Conservation (phyloP, 352 stramenopile species). For the Phytophthora constricta region DNA sequence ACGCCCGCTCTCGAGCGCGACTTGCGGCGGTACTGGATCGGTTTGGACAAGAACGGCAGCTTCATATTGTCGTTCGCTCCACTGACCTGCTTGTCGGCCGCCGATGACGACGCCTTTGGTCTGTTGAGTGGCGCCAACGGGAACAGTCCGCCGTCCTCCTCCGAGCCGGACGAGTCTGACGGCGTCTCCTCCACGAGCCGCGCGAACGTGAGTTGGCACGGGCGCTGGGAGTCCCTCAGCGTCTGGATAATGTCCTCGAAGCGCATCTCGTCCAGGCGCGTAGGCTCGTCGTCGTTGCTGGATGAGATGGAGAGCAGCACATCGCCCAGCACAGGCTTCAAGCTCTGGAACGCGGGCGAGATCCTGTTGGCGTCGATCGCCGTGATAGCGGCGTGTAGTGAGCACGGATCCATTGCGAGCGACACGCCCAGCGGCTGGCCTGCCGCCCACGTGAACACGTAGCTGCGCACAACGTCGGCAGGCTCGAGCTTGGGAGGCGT, state of each 20-base stretch:
- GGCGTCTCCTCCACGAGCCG: conserved; percentile 47
- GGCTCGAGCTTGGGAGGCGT: conserved; percentile 42
- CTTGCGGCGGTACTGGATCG: conserved; percentile 22
- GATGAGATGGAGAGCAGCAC: conserved; percentile 61
- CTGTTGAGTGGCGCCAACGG: conserved; percentile 16
- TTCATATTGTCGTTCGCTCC: conserved; percentile 26
- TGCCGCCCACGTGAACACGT: conserved; percentile 64
- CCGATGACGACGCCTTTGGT: conserved; percentile 21
- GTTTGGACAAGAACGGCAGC: conserved; percentile 27
- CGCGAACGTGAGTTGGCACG: conserved; percentile 68
- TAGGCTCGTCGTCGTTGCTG: conserved; percentile 33
- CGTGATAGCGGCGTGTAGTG: conserved; percentile 75
- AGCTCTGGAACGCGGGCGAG: conserved; percentile 54
- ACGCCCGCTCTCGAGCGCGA: conserved; percentile 28
- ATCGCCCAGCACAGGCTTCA: conserved; percentile 67
- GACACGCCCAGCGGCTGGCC: conserved; percentile 68
- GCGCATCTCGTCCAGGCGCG: conserved; percentile 59
- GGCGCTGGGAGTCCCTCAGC: conserved; percentile 56
- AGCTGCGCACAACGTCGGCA: conserved; percentile 48
- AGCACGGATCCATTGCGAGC: conserved; percentile 80
- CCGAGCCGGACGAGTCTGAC: conserved; percentile 28
- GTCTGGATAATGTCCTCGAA: conserved; percentile 73
- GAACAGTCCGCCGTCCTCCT: conserved; percentile 31
- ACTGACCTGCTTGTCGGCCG: conserved; percentile 18
- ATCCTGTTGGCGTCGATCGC: conserved; percentile 67